These are phyloP conservation scores for Porcisia hertigi DNA, from an alignment of 208 protist genomes.

Conservation along the genomic window DNA sequence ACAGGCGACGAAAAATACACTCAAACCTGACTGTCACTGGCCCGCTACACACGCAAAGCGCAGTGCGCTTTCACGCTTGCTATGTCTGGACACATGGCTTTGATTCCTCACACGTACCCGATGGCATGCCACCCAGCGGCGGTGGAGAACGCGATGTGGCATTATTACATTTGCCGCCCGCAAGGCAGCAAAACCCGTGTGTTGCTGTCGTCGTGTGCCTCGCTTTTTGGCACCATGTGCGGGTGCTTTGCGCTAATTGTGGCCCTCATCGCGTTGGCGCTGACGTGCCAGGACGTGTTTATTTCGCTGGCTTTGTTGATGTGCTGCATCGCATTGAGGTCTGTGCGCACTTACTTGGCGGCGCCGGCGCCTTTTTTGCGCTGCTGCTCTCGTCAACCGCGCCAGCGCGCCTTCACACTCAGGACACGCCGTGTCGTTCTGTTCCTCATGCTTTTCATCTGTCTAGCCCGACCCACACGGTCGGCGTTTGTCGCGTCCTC, in stretches of 20 bases:
- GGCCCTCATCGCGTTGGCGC: neutral
- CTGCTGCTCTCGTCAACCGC: neutral
- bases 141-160: neutral
- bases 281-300: neutral
- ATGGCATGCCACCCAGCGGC: neutral
- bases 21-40: neutral
- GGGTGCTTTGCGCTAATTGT: neutral
- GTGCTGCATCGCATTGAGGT: neutral
- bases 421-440: conserved; percentile 3
- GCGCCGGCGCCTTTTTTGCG: neutral
- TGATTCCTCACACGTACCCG: neutral
- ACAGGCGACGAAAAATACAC: too few relatives aligned
- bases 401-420: neutral
- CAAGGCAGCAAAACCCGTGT: neutral
- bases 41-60: neutral
- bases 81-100: neutral
- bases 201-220: neutral
- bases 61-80: neutral
- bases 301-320: neutral
- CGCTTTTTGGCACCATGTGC: neutral
- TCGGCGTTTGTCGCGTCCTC: conserved; percentile 62
- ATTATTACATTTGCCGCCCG: neutral
- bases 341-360: neutral
- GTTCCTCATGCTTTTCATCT: neutral
- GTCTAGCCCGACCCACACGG: neutral